phyloP scores from a whole-genome alignment of 352 stramenopile species.

The Aphanomyces euteiches region DNA sequence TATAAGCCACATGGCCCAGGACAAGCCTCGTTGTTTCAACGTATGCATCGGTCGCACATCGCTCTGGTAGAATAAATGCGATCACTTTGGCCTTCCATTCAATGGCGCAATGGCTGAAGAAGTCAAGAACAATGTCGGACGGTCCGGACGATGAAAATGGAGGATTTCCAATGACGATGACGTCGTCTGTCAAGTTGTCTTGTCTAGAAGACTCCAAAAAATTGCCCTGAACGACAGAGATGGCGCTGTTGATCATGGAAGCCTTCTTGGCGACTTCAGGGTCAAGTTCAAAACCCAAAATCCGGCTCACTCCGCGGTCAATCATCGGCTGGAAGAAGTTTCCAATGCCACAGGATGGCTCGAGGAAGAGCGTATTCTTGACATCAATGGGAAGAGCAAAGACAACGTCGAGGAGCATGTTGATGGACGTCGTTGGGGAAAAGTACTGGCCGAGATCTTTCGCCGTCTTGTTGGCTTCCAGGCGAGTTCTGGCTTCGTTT shows the following conservation, averaged over 20 bases:
- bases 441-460: constrained; percentile 74
- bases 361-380: constrained; percentile 45
- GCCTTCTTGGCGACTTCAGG: constrained; percentile 34
- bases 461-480: constrained; percentile 39
- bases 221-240: constrained; percentile 31
- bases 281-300: constrained; percentile 67
- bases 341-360: constrained; percentile 70
- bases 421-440: constrained; percentile 45
- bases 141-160: constrained; percentile 46
- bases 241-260: neutral
- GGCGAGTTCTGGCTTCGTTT: constrained; percentile 26
- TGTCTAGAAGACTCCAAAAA: constrained; percentile 47
- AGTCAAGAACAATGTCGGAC: constrained; percentile 52
- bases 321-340: constrained; percentile 49
- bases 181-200: constrained; percentile 10
- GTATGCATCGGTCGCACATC: constrained; percentile 47
- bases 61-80: constrained; percentile 66
- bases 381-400: constrained; percentile 22
- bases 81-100: constrained; percentile 53
- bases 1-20: constrained; percentile 1
- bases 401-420: constrained; percentile 40
- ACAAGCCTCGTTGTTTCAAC: constrained; percentile 37
- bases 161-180: constrained; percentile 63
- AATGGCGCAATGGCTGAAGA: constrained; percentile 45
- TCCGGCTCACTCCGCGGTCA: constrained; percentile 37